phyloP scores from a whole-genome alignment of 345 rosid genomes.

The Aquilaria malaccensis region DNA sequence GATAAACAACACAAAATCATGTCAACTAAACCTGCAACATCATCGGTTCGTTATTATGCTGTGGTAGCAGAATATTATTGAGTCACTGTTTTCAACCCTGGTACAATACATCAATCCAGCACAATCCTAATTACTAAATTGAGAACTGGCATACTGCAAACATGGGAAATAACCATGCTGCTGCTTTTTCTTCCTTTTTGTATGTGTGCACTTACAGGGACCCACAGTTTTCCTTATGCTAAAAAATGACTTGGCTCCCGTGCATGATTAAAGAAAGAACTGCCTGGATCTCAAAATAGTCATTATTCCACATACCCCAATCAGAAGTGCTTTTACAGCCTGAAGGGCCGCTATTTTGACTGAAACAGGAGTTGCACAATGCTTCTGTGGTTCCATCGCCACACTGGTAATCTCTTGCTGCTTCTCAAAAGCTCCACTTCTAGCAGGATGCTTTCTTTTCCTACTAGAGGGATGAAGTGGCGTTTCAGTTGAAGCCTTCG shows the following conservation, averaged over 20 bases:
- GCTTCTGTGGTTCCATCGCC: conserved; percentile 31
- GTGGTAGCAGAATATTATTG: no score
- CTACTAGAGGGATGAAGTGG: conserved; percentile 27
- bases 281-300: neutral
- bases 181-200: no score
- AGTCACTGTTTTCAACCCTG: no score
- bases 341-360: conserved; percentile 75
- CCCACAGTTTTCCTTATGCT: no score
- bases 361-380: conserved; percentile 25
- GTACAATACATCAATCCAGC: no score
- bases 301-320: conserved; percentile 44
- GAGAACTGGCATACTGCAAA: no score
- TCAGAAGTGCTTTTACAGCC: conserved; percentile 66
- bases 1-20: no score
- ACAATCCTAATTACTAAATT: no score
- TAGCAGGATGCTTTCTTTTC: conserved; percentile 55
- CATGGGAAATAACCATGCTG: no score
- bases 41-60: no score
- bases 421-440: conserved; percentile 27
- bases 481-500: conserved; percentile 20
- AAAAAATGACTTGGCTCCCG: neutral
- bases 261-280: neutral
- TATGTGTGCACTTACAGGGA: no score
- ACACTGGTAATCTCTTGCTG: conserved; percentile 27
- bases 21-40: no score